These are phyloP conservation scores for Aspergillus calidoustus DNA, from an alignment of 2,329 filamentous ascomycete species.

Conservation along the genomic window DNA sequence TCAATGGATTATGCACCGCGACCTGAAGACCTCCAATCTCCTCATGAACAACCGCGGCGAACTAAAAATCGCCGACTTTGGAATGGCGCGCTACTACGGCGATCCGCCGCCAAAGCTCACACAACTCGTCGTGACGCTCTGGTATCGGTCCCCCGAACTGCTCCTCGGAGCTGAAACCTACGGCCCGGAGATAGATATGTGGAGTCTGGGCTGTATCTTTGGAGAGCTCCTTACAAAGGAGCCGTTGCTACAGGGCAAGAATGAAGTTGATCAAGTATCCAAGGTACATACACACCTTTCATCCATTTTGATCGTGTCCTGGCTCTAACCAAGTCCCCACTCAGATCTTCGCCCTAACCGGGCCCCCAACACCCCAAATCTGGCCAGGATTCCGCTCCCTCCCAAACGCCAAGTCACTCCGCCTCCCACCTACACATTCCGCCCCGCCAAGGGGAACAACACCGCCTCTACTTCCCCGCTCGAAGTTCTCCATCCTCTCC, in stretches of 20 bases:
- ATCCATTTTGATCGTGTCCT: not conserved
- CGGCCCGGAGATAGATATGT: slow-evolving; percentile 81
- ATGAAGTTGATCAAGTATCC: slow-evolving; percentile 88
- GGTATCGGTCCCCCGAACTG: slow-evolving; percentile 93
- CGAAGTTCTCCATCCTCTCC: slow-evolving; percentile 82
- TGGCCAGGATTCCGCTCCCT: slow-evolving; percentile 89
- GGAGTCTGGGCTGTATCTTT: slow-evolving; percentile 96
- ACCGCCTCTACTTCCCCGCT: slow-evolving; percentile 63
- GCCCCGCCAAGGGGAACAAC: slow-evolving; percentile 34
- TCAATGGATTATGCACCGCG: slow-evolving; percentile 89
- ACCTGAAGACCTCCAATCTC: slow-evolving; percentile 92
- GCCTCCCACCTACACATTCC: slow-evolving; percentile 60
- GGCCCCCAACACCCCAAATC: slow-evolving; percentile 76
- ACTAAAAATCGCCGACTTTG: slow-evolving; percentile 96
- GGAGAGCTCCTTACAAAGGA: slow-evolving; percentile 85
- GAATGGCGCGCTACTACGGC: slow-evolving; percentile 90
- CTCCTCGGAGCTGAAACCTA: slow-evolving; percentile 81
- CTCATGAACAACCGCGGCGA: slow-evolving; percentile 93
- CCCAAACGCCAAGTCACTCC: slow-evolving; percentile 81
- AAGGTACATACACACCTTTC: slow-evolving; percentile 51
- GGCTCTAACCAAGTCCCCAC: slow-evolving; percentile 5
- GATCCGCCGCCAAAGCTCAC: slow-evolving; percentile 80
- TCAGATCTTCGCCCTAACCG: slow-evolving; percentile 84
- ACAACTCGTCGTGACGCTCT: slow-evolving; percentile 91
- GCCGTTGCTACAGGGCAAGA: slow-evolving; percentile 82